These are phyloP conservation scores for Taxillus chinensis DNA, from an alignment of 164 flowering plant genomes.

Conservation along the genomic window DNA sequence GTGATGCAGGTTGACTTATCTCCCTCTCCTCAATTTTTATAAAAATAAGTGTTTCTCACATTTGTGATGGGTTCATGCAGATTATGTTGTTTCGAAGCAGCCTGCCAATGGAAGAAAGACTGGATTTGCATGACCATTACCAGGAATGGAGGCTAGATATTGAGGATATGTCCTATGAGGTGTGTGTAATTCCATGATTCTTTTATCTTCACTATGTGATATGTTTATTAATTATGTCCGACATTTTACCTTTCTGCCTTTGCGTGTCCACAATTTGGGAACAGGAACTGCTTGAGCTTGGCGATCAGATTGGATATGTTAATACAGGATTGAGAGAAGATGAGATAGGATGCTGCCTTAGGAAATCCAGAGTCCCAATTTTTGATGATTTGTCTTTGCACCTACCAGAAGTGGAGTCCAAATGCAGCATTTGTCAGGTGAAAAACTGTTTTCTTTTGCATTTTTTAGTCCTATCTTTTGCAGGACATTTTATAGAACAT, in stretches of 20 bases:
- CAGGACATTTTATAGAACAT: no score
- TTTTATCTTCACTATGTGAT: not conserved
- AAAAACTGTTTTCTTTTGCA: no score
- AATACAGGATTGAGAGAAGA: slow-evolving; percentile 35
- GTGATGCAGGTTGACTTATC: no score
- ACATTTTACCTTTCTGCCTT: not conserved
- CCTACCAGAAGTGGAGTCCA: slow-evolving; percentile 17
- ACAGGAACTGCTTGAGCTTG: slow-evolving; percentile 40
- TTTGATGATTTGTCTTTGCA: slow-evolving; percentile 3
- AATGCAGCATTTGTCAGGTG: slow-evolving; percentile 21
- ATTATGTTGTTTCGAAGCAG: slow-evolving; percentile 58
- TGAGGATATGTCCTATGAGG: slow-evolving; percentile 79
- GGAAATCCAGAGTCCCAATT: slow-evolving; percentile 17
- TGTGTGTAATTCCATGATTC: slow-evolving; percentile 7
- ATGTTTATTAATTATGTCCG: no score
- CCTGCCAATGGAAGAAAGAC: slow-evolving; percentile 54
- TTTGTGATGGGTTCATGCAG: slow-evolving; percentile 25
- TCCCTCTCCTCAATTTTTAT: no score
- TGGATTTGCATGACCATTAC: slow-evolving; percentile 42
- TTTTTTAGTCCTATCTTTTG: no score
- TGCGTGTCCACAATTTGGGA: not conserved
- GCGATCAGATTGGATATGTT: slow-evolving; percentile 42
- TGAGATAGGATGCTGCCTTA: slow-evolving; percentile 25
- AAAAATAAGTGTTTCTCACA: no score
- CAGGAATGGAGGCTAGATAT: slow-evolving; percentile 75